Conservation (phyloP, 805 yeast species). For the Middelhovenomyces tepae region DNA sequence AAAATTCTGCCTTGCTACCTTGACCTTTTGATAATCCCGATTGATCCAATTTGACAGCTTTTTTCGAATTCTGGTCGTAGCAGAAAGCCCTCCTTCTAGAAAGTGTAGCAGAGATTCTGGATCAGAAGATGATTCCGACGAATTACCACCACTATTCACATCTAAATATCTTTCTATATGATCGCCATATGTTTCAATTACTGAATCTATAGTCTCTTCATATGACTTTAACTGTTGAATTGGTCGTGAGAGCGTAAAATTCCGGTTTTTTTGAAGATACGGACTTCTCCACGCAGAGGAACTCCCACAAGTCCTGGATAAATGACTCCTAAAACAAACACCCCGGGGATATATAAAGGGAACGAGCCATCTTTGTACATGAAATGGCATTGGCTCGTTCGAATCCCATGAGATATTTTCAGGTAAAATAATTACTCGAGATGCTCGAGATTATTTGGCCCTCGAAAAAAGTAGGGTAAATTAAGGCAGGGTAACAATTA, state of each 20-base stretch:
- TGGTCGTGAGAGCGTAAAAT: not conserved
- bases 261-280: not conserved
- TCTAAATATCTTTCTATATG: not conserved
- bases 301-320: not conserved
- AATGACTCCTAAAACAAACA: not conserved
- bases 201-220: not conserved
- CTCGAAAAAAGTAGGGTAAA: too few relatives aligned
- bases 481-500: not conserved
- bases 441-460: too few relatives aligned
- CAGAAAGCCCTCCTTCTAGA: not conserved
- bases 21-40: conserved; percentile 10
- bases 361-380: not conserved
- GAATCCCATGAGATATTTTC: not conserved
- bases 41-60: conserved; percentile 5
- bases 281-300: too few relatives aligned
- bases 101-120: not conserved
- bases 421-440: too few relatives aligned
- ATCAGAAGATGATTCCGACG: not conserved
- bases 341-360: not conserved
- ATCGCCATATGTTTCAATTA: conserved; percentile 1
- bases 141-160: not conserved
- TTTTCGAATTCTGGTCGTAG: not conserved
- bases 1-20: conserved; percentile 4
- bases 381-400: not conserved
- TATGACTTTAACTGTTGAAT: not conserved